Evolutionary conservation across 169 alveolate genomes (phyloP).

Genomic region (Cryptosporidium sp.): DNA sequence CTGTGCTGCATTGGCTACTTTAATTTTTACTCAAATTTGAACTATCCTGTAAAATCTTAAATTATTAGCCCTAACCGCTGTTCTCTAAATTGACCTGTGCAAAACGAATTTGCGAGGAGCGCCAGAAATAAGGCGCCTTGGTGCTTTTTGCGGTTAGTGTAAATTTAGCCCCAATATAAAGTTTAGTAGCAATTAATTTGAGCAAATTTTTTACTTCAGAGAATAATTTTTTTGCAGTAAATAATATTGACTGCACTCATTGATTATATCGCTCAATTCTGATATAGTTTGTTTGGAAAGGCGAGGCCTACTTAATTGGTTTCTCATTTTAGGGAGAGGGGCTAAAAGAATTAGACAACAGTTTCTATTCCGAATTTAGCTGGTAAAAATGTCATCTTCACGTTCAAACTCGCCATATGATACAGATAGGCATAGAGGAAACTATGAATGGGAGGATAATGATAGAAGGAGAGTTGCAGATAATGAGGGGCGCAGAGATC

Average conservation of each 20-base stretch:
- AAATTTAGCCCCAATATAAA: constrained; percentile 5
- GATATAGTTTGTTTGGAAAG: constrained; percentile 13
- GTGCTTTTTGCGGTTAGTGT: constrained; percentile 5
- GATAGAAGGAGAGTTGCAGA: constrained; percentile 36
- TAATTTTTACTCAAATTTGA: background rate
- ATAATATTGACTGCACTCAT: constrained; percentile 4
- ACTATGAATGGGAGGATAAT: constrained; percentile 56
- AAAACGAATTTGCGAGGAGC: constrained; percentile 9
- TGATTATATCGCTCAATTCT: constrained; percentile 9
- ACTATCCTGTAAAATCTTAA: background rate
- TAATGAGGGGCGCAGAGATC: constrained; percentile 44
- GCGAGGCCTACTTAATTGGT: background rate
- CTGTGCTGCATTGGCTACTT: constrained; percentile 18
- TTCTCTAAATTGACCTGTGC: constrained; percentile 24
- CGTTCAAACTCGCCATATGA: constrained; percentile 71
- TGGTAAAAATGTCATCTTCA: constrained; percentile 56
- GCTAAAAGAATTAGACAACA: background rate
- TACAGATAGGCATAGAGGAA: constrained; percentile 21
- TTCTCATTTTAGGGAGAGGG: constrained; percentile 15
- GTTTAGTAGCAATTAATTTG: background rate
- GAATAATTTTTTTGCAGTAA: constrained; percentile 3
- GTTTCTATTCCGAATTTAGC: constrained; percentile 4
- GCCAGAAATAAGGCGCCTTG: constrained; percentile 24
- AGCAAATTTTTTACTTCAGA: background rate
- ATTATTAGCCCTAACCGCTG: background rate